A percentile compares a stretch with the other conserved stretches of the same genome.
phyloP scores from a whole-genome alignment of 495 filamentous ascomycete genomes.

The Xylaria palmicola region DNA sequence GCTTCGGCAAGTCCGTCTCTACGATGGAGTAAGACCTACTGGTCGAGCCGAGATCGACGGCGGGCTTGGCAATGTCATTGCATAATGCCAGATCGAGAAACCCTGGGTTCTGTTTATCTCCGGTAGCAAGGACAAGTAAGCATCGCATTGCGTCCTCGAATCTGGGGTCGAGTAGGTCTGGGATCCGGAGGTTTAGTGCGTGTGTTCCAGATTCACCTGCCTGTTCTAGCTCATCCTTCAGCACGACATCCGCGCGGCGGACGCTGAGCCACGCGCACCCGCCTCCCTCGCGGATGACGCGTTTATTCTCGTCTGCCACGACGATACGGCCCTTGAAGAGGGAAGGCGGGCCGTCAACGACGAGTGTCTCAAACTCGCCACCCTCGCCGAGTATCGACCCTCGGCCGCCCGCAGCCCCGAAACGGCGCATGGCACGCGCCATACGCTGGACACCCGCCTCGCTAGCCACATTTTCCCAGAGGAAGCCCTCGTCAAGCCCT shows the following conservation, averaged over 20 bases:
- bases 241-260: conserved; percentile 54
- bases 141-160: conserved; percentile 33
- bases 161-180: conserved; percentile 45
- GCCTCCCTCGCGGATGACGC: conserved; percentile 62
- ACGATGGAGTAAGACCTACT: background rate
- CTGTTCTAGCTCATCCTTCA: conserved; percentile 41
- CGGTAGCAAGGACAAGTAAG: background rate
- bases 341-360: conserved; percentile 70
- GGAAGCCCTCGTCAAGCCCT: conserved; percentile 74
- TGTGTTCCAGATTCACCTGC: background rate
- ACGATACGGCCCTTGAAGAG: conserved; percentile 72
- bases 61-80: background rate
- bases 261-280: conserved; percentile 68
- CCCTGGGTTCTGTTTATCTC: conserved; percentile 11
- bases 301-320: conserved; percentile 53
- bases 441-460: conserved; percentile 51
- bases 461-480: conserved; percentile 79
- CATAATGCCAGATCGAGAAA: background rate
- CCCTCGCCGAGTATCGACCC: conserved; percentile 86
- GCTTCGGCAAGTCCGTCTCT: background rate
- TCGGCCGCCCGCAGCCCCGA: conserved; percentile 53
- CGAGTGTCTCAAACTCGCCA: conserved; percentile 94
- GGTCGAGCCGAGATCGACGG: background rate
- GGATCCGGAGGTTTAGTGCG: conserved; percentile 40
- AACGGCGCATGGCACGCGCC: conserved; percentile 63